phyloP scores from a whole-genome alignment of 306 rosid genomes.

The Malus asiatica region DNA sequence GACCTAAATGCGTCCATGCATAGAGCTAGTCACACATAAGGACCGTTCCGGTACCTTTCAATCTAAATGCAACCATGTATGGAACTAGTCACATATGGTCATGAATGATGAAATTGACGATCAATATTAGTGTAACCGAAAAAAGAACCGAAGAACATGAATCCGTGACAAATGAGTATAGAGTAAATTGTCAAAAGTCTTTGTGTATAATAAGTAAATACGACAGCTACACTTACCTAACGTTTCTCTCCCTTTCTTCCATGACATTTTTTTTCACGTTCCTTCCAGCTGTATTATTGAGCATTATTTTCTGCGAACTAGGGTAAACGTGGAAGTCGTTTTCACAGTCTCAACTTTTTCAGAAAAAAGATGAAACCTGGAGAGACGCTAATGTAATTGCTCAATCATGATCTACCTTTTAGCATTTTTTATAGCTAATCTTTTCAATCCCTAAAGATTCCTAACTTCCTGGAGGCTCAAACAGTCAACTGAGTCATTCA shows the following conservation, averaged over 20 bases:
- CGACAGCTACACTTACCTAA: not conserved
- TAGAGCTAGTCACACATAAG: no score
- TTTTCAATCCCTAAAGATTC: not conserved
- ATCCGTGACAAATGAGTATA: no score
- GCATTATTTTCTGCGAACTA: not conserved
- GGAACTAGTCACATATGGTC: no score
- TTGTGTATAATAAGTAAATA: not conserved
- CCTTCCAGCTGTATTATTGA: not conserved
- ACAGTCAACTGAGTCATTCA: not conserved
- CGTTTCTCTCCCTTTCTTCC: not conserved
- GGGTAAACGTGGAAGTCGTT: not conserved
- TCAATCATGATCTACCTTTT: not conserved
- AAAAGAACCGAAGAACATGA: not conserved
- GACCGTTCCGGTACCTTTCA: not conserved
- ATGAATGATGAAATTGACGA: not conserved
- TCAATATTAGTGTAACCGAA: not conserved
- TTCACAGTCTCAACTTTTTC: not conserved
- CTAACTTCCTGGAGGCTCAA: constrained; percentile 6
- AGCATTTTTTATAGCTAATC: not conserved
- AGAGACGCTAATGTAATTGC: not conserved
- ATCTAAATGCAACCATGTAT: not conserved
- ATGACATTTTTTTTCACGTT: not conserved
- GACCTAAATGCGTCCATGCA: not conserved
- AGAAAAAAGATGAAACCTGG: not conserved
- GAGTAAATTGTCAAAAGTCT: not conserved